Evolutionary conservation across 2,329 filamentous ascomycete genomes (phyloP).

Genomic region (Exophiala phaeomuriformis): DNA sequence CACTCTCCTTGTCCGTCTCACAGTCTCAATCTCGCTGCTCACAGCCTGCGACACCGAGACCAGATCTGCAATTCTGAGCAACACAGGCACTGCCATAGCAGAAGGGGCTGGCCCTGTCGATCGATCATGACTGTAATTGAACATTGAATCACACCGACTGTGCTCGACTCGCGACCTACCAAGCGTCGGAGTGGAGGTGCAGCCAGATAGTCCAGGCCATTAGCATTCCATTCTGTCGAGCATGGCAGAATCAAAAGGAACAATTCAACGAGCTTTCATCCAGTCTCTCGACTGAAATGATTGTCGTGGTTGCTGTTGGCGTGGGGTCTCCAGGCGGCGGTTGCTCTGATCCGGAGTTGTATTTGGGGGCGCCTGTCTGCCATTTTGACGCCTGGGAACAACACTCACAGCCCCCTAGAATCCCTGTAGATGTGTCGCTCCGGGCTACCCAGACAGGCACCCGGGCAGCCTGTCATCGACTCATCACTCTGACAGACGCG

Average conservation of each 20-base stretch:
- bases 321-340: background rate
- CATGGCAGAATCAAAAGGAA: background rate
- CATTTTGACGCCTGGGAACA: background rate
- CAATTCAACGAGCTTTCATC: background rate
- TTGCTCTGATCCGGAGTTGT: background rate
- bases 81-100: background rate
- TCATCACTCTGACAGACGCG: background rate
- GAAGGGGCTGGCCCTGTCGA: background rate
- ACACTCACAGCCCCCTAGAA: background rate
- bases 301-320: background rate
- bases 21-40: background rate
- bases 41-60: background rate
- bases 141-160: background rate
- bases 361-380: background rate
- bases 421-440: background rate
- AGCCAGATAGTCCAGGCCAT: background rate
- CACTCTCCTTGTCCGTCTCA: background rate
- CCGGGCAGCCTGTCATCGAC: background rate
- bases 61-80: background rate
- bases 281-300: background rate
- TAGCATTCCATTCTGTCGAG: background rate
- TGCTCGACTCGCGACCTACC: slow-evolving; percentile 5
- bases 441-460: slow-evolving; percentile 5
- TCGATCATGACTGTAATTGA: too few species aligned
- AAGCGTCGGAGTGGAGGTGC: slow-evolving; percentile 8